These are phyloP conservation scores for Populus alba DNA, from an alignment of 345 rosid genomes.

Conservation along the genomic window DNA sequence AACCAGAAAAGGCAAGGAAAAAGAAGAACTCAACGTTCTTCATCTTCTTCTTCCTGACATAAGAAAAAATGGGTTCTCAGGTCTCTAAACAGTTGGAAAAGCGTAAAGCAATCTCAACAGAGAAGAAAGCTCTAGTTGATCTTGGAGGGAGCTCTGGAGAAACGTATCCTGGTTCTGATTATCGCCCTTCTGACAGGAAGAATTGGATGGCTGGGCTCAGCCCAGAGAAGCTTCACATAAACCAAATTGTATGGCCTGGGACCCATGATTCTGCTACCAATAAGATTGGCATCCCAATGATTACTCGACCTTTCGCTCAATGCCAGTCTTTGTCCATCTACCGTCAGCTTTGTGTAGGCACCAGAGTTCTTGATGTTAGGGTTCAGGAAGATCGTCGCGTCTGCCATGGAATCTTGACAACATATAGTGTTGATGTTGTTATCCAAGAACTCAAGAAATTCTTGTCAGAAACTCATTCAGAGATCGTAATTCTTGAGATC, in stretches of 20 bases:
- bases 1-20: not conserved
- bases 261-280: slow-evolving; percentile 93
- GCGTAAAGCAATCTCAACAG: slow-evolving; percentile 44
- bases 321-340: slow-evolving; percentile 78
- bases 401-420: slow-evolving; percentile 76
- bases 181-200: slow-evolving; percentile 56
- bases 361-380: slow-evolving; percentile 71
- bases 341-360: slow-evolving; percentile 62
- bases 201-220: slow-evolving; percentile 70
- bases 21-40: not conserved
- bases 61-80: slow-evolving; percentile 58
- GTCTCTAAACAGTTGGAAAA: slow-evolving; percentile 55
- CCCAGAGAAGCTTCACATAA: slow-evolving; percentile 54
- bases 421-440: slow-evolving; percentile 68
- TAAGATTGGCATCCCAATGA: slow-evolving; percentile 61
- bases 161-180: slow-evolving; percentile 66
- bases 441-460: slow-evolving; percentile 65
- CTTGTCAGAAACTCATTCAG: slow-evolving; percentile 61
- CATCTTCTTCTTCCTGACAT: not conserved
- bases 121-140: slow-evolving; percentile 56
- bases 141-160: slow-evolving; percentile 40
- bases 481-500: slow-evolving; percentile 76
- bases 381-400: slow-evolving; percentile 66
- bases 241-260: slow-evolving; percentile 94
- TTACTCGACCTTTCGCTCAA: slow-evolving; percentile 87